Conservation (phyloP, 1,284 basidiomycete genomes). For the Cryptococcus sp. region DNA sequence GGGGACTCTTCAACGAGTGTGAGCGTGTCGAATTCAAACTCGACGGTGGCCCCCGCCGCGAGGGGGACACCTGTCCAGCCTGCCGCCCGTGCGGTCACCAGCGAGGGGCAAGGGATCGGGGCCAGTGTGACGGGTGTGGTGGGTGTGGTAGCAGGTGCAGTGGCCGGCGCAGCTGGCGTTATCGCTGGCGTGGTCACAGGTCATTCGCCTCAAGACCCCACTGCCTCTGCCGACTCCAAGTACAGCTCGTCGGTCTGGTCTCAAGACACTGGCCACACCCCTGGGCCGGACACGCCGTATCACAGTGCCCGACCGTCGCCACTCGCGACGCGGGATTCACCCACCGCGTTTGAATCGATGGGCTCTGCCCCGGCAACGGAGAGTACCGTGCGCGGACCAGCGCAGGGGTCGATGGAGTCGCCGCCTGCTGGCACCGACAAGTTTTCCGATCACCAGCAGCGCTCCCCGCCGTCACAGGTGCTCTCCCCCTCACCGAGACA, state of each 20-base stretch:
- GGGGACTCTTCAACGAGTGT: too few relatives aligned
- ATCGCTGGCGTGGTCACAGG: too few relatives aligned
- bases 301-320: conserved; percentile 5
- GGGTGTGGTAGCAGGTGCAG: too few relatives aligned
- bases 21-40: not conserved
- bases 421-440: not conserved
- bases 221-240: conserved; percentile 13
- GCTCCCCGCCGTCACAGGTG: conserved; percentile 5
- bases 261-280: conserved; percentile 22
- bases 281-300: conserved; percentile 6
- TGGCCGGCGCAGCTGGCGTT: too few relatives aligned
- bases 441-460: not conserved
- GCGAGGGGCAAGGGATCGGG: not conserved
- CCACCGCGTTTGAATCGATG: not conserved
- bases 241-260: conserved; percentile 27
- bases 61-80: not conserved
- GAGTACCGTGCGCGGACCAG: not conserved
- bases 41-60: not conserved
- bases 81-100: not conserved
- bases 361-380: not conserved
- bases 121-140: too few relatives aligned
- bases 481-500: conserved; percentile 29
- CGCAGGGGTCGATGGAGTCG: not conserved
- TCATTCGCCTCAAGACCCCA: conserved; percentile 1
- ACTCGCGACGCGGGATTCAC: not conserved